Conservation (phyloP, 345 rosid genomes). For the Jatropha curcas region DNA sequence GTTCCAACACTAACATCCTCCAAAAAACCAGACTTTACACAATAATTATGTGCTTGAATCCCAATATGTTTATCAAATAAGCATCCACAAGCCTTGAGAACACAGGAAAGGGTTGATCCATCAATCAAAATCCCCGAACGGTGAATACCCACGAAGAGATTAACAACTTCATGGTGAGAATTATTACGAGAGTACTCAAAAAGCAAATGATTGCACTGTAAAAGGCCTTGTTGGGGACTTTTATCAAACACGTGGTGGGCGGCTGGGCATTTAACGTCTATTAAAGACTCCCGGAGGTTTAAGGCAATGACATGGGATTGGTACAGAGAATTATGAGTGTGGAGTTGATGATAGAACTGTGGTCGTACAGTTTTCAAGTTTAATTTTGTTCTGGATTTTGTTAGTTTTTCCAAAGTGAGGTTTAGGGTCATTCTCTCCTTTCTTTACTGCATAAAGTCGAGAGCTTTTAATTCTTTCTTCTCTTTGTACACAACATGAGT, state of each 20-base stretch:
- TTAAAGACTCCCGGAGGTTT: not conserved
- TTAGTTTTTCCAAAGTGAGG: slow-evolving; percentile 8
- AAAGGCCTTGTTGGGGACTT: slow-evolving; percentile 38
- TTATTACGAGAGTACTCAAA: slow-evolving; percentile 53
- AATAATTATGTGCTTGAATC: slow-evolving; percentile 59
- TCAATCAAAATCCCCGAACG: slow-evolving; percentile 49
- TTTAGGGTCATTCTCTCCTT: not conserved
- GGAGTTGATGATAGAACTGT: slow-evolving; percentile 15
- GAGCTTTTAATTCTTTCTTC: not conserved
- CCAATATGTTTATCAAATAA: slow-evolving; percentile 52
- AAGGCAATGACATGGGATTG: slow-evolving; percentile 9
- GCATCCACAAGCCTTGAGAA: slow-evolving; percentile 60
- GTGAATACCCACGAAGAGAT: slow-evolving; percentile 50
- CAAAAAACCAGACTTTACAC: slow-evolving; percentile 58
- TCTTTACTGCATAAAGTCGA: not conserved
- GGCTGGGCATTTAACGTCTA: not conserved
- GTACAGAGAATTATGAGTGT: not conserved
- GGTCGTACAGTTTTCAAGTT: slow-evolving; percentile 12
- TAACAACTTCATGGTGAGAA: slow-evolving; percentile 51
- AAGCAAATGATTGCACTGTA: slow-evolving; percentile 40
- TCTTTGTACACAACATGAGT: not conserved
- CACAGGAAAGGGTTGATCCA: slow-evolving; percentile 63
- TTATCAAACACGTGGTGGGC: slow-evolving; percentile 51
- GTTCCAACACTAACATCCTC: slow-evolving; percentile 70
- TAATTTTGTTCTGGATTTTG: slow-evolving; percentile 17